A percentile compares a stretch with the other conserved stretches of the same genome.
Conservation (phyloP, 352 stramenopile genomes). For the Phytopythium chamaehyphon region DNA sequence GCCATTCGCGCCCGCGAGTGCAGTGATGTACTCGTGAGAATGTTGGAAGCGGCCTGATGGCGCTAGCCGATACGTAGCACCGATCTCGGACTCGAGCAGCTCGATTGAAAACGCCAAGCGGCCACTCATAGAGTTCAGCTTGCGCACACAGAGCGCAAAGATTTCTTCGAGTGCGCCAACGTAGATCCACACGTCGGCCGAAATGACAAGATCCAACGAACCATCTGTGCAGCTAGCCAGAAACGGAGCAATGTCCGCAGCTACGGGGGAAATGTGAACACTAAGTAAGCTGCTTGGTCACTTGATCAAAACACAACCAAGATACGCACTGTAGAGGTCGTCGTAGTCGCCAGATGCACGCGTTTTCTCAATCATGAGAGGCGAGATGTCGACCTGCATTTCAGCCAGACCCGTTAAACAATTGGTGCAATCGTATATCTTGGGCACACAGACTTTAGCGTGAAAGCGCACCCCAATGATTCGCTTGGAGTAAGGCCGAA, state of each 20-base stretch:
- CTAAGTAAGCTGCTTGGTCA: too few species aligned
- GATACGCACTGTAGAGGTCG: slow-evolving; percentile 56
- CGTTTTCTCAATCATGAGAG: slow-evolving; percentile 79
- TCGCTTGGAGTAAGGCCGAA: slow-evolving; percentile 49
- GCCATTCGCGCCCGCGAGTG: slow-evolving; percentile 27
- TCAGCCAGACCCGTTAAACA: neutral
- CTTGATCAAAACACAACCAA: too few species aligned
- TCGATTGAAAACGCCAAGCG: slow-evolving; percentile 78
- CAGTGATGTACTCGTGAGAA: slow-evolving; percentile 53
- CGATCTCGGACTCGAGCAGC: slow-evolving; percentile 19
- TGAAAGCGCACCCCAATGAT: slow-evolving; percentile 42
- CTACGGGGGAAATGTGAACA: slow-evolving; percentile 18
- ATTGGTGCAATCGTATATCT: too few species aligned
- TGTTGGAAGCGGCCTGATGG: slow-evolving; percentile 78
- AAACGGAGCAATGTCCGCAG: slow-evolving; percentile 51
- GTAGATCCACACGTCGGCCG: slow-evolving; percentile 86
- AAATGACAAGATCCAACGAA: slow-evolving; percentile 63
- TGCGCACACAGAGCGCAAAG: slow-evolving; percentile 39
- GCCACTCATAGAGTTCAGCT: slow-evolving; percentile 29
- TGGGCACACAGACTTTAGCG: too few species aligned
- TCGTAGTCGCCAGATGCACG: slow-evolving; percentile 59
- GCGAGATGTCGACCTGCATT: slow-evolving; percentile 70
- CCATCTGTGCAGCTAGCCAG: slow-evolving; percentile 30
- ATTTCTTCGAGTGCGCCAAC: slow-evolving; percentile 67
- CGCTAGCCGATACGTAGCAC: slow-evolving; percentile 43